Evolutionary conservation across 768 basidiomycete species (phyloP).

Genomic region (Lactarius hatsudake): DNA sequence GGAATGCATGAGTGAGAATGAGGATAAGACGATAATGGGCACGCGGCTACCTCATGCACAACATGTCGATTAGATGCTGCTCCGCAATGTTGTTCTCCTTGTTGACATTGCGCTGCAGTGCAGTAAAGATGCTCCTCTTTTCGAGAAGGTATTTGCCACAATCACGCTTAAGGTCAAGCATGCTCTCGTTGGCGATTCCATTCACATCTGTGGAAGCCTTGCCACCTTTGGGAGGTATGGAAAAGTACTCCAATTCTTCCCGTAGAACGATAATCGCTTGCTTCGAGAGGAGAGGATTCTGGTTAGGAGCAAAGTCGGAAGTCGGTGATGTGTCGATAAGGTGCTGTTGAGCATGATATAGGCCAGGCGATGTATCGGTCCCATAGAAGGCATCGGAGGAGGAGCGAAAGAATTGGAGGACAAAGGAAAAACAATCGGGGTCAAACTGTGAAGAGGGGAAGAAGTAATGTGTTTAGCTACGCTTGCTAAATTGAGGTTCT

Average conservation of each 20-base stretch:
- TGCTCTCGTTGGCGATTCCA: slow-evolving; percentile 73
- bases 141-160: slow-evolving; percentile 88
- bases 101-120: slow-evolving; percentile 96
- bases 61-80: slow-evolving; percentile 99
- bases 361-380: slow-evolving; percentile 63
- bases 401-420: slow-evolving; percentile 86
- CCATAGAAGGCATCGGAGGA: slow-evolving; percentile 94
- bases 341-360: slow-evolving; percentile 76
- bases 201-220: slow-evolving; percentile 65
- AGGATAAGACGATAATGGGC: slow-evolving; percentile 23
- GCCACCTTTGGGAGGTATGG: slow-evolving; percentile 77
- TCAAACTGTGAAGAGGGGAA: slow-evolving; percentile 66
- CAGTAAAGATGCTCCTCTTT: slow-evolving; percentile 92
- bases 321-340: slow-evolving; percentile 62
- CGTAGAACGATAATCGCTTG: slow-evolving; percentile 98
- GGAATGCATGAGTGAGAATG: slow-evolving; percentile 3
- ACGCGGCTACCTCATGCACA: slow-evolving; percentile 89
- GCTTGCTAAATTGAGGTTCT: slow-evolving; percentile 16
- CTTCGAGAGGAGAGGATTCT: slow-evolving; percentile 91
- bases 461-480: slow-evolving; percentile 23
- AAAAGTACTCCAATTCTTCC: slow-evolving; percentile 98
- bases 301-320: slow-evolving; percentile 58
- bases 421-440: slow-evolving; percentile 92
- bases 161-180: slow-evolving; percentile 78
- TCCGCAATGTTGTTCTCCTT: slow-evolving; percentile 99